Evolutionary conservation across 495 filamentous ascomycete genomes (phyloP).

Genomic region (Penicillium taxi): DNA sequence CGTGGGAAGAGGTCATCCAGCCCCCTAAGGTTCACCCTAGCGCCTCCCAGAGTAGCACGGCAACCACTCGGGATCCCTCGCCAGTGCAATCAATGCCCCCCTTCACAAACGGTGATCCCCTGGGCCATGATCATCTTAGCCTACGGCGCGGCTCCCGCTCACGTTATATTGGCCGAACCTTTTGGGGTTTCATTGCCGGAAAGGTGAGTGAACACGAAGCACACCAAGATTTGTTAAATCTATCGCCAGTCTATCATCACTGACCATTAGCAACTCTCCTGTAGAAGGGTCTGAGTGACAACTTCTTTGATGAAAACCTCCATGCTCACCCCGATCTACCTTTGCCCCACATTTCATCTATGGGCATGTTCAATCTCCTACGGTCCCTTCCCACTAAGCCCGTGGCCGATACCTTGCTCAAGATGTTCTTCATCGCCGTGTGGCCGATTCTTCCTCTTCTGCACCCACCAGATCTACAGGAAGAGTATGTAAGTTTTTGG

Average conservation of each 20-base stretch:
- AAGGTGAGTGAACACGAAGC: too few species aligned
- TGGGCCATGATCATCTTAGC: background rate
- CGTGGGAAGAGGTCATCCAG: too few species aligned
- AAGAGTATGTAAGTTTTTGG: conserved; percentile 15
- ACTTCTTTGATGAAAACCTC: conserved; percentile 11
- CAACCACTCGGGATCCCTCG: too few species aligned
- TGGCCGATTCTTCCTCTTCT: conserved; percentile 12
- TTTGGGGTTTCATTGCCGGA: conserved; percentile 9
- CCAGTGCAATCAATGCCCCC: too few species aligned
- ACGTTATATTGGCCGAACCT: conserved; percentile 3
- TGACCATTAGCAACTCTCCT: too few species aligned
- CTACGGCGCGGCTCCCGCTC: background rate
- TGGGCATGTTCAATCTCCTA: conserved; percentile 1
- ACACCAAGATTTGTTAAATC: too few species aligned
- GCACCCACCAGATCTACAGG: conserved; percentile 6
- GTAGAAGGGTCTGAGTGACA: conserved; percentile 4
- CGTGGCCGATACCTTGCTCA: conserved; percentile 5
- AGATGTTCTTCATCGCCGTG: conserved; percentile 9
- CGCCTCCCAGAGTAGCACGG: too few species aligned
- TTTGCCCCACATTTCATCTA: conserved; percentile 5
- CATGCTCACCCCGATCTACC: conserved; percentile 5
- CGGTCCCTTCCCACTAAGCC: conserved; percentile 1
- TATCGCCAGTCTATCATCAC: too few species aligned
- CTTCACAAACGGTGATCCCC: background rate
- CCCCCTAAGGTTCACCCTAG: too few species aligned